phyloP scores from a whole-genome alignment of 2,329 filamentous ascomycete species.

The Fusarium subglutinans region DNA sequence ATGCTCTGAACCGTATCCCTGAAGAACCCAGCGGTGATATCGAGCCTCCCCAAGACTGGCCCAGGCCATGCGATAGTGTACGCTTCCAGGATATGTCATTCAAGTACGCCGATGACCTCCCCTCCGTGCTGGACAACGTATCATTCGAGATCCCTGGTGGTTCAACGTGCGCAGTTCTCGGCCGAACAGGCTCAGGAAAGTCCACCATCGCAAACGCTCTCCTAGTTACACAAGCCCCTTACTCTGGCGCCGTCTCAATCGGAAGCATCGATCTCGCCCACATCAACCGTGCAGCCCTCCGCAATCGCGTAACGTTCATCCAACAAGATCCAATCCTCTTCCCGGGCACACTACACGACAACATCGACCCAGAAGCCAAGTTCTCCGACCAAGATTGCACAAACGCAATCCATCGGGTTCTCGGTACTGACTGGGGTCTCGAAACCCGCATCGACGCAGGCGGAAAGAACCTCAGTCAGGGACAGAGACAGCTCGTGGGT shows the following conservation, averaged over 20 bases:
- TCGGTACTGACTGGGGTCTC: conserved; percentile 61
- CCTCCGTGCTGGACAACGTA: conserved; percentile 74
- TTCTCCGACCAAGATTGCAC: conserved; percentile 62
- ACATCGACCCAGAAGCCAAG: conserved; percentile 74
- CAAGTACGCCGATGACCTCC: conserved; percentile 80
- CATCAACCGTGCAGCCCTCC: conserved; percentile 64
- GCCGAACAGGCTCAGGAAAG: conserved; percentile 88
- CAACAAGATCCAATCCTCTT: conserved; percentile 72
- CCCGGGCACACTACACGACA: conserved; percentile 66
- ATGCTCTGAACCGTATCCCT: conserved; percentile 82
- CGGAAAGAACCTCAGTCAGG: conserved; percentile 70
- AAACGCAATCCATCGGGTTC: conserved; percentile 65
- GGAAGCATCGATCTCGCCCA: conserved; percentile 62
- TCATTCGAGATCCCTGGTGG: conserved; percentile 76
- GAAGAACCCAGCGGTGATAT: conserved; percentile 75
- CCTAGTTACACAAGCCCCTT: conserved; percentile 64
- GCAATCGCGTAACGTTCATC: conserved; percentile 69
- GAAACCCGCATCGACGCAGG: conserved; percentile 65
- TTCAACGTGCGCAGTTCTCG: conserved; percentile 73
- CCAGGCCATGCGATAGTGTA: conserved; percentile 75
- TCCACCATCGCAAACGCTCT: conserved; percentile 75
- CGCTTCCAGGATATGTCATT: conserved; percentile 81
- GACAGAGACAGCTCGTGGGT: conserved; percentile 69
- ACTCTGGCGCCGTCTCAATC: conserved; percentile 61
- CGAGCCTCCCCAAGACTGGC: conserved; percentile 80